phyloP scores from a whole-genome alignment of 176 grass and related monocot species.

The Dactylis glomerata region DNA sequence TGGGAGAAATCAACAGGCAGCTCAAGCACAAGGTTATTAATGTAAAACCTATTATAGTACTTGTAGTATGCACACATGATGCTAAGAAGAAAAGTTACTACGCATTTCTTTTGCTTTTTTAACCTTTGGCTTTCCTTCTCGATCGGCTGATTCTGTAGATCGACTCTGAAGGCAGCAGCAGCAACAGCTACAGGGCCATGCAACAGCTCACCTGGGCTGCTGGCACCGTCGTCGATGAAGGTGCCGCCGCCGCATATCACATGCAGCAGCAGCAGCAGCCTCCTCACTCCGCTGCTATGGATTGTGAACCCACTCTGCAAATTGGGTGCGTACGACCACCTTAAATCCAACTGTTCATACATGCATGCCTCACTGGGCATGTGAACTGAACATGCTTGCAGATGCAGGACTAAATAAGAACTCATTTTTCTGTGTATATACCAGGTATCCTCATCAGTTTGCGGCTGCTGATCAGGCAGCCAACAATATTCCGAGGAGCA shows the following conservation, averaged over 20 bases:
- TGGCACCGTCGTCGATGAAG: slow-evolving; percentile 37
- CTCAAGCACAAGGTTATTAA: slow-evolving; percentile 62
- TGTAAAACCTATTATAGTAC: not conserved
- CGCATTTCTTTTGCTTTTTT: not conserved
- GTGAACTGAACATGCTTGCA: not conserved
- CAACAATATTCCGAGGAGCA: slow-evolving; percentile 45
- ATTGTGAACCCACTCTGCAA: slow-evolving; percentile 76
- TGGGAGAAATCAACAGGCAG: slow-evolving; percentile 92
- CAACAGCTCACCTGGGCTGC: slow-evolving; percentile 60
- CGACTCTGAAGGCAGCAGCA: slow-evolving; percentile 52
- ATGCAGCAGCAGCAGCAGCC: slow-evolving; percentile 51
- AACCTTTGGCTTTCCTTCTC: not conserved
- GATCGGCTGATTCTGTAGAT: slow-evolving; percentile 39
- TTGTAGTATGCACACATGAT: not conserved
- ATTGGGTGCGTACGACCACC: slow-evolving; percentile 54
- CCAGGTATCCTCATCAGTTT: slow-evolving; percentile 77
- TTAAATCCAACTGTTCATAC: not conserved
- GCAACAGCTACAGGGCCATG: slow-evolving; percentile 50
- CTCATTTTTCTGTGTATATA: not conserved
- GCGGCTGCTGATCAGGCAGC: slow-evolving; percentile 36
- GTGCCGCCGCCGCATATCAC: slow-evolving; percentile 42
- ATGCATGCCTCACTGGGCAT: not conserved
- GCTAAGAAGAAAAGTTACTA: not conserved
- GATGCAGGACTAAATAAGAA: not conserved
- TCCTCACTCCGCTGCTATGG: slow-evolving; percentile 51